Conservation (phyloP, 257 asterid genomes). For the Rhazya stricta region DNA sequence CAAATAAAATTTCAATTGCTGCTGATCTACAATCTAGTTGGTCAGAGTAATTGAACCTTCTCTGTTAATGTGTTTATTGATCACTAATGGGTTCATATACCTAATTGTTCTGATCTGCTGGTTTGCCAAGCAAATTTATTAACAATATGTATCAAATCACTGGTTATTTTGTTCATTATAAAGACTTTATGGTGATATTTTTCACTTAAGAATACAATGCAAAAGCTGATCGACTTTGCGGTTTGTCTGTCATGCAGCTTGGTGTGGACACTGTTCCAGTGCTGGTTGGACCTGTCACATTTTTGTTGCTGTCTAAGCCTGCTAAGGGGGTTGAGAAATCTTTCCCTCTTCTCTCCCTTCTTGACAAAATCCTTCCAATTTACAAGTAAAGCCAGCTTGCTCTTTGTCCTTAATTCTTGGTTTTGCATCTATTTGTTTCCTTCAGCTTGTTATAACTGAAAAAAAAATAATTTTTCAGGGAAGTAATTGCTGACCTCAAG, state of each 20-base stretch:
- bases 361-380: slow-evolving; percentile 82
- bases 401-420: neutral
- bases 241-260: slow-evolving; percentile 47
- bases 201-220: neutral
- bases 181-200: neutral
- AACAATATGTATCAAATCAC: neutral
- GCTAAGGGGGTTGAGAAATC: slow-evolving; percentile 94
- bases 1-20: neutral
- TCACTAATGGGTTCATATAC: neutral
- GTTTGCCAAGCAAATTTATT: neutral
- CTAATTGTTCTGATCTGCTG: neutral
- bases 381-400: slow-evolving; percentile 37
- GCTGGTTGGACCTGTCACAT: slow-evolving; percentile 84
- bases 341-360: slow-evolving; percentile 73
- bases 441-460: slow-evolving; percentile 15
- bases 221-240: slow-evolving; percentile 39
- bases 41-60: neutral
- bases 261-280: slow-evolving; percentile 89
- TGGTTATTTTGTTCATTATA: neutral
- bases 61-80: neutral
- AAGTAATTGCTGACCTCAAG: slow-evolving; percentile 82
- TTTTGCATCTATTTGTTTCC: slow-evolving; percentile 7
- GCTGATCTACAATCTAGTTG: neutral
- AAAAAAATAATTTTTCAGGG: slow-evolving; percentile 44
- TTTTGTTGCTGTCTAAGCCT: slow-evolving; percentile 82